A percentile compares a stretch with the other conserved stretches of the same genome.
These are phyloP conservation scores for Ogataea chonburiensis DNA, from an alignment of 805 yeast species.

Conservation along the genomic window DNA sequence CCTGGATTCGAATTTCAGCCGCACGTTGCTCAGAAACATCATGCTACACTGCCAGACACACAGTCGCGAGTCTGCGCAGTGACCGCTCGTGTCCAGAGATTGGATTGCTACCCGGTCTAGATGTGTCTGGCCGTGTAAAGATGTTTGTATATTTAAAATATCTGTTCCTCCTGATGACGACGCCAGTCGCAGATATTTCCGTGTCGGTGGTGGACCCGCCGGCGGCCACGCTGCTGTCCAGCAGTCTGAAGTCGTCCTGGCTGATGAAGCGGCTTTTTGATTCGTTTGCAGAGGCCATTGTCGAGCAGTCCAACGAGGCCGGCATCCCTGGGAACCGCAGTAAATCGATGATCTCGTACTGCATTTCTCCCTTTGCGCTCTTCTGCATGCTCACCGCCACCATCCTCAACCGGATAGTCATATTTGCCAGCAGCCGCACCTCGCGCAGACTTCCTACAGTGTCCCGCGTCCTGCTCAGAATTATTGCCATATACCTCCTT, in stretches of 20 bases:
- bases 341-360: conserved; percentile 47
- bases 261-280: conserved; percentile 26
- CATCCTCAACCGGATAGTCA: conserved; percentile 53
- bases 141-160: conserved; percentile 2
- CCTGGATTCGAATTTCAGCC: no score
- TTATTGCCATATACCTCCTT: conserved; percentile 37
- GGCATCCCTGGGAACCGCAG: conserved; percentile 31
- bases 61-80: no score
- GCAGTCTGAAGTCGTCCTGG: conserved; percentile 24
- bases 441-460: conserved; percentile 35
- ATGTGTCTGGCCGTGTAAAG: conserved; percentile 12
- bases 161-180: conserved; percentile 4
- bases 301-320: conserved; percentile 33
- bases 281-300: conserved; percentile 34
- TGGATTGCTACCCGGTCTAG: no score
- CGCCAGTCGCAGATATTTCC: conserved; percentile 7
- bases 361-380: conserved; percentile 49
- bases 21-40: no score
- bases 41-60: no score
- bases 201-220: conserved; percentile 20
- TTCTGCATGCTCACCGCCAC: conserved; percentile 59
- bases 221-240: conserved; percentile 11
- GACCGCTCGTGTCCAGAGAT: no score
- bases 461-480: conserved; percentile 37
- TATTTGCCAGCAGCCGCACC: conserved; percentile 54